Evolutionary conservation across 495 filamentous ascomycete genomes (phyloP), one percentile per base, ranked within the genome.

Genomic region (Penicillium atrosanguineum): DNA sequence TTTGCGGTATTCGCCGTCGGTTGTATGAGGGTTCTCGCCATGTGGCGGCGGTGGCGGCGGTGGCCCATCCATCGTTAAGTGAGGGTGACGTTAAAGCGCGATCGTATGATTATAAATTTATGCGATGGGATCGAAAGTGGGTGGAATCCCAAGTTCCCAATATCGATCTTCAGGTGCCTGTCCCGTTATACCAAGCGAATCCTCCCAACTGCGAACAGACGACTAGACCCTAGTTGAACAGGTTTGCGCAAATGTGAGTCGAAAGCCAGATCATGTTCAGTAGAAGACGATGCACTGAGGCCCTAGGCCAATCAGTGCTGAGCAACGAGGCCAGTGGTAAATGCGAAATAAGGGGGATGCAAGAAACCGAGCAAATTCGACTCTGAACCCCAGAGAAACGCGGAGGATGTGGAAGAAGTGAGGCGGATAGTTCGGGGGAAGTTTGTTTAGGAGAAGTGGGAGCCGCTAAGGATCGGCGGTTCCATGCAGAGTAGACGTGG

Each of bases 11-110:
- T 74, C 71, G 39, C 75, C 75, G 38, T 77, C 49, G 25, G 68
- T 75, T 31, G 69, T 82, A 55, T 85, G 77, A 46, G 85, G 83
- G 46, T 78, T 83, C 44, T 81, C 78, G 69, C 87, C 87, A 70
- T 91, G 88, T 31, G 84, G 83, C 56, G 84, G 87, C 36, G 80
- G 79, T 21, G 79, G 80, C 18, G 79, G 80, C 14, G 86, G 85
- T 50, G 84, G 84, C 44, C 63, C 69, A 50, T 76, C 73, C 74
- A 77, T 77, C 15, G n/a, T 7, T 0, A 34, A 14, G 16, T 19
- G 16, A 4, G 19, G 6, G 9, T 0, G 4, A 15, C 6, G 38
- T 19, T 20, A 40, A n/a, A n/a, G 31, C 31, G 31, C 31, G 31
- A 34, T 40, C n/a, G 38, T 40, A 20, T 11, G 38, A 40, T 34